Conservation (phyloP, 139 green algal genomes). For the Chlamydomonas schloesseri region DNA sequence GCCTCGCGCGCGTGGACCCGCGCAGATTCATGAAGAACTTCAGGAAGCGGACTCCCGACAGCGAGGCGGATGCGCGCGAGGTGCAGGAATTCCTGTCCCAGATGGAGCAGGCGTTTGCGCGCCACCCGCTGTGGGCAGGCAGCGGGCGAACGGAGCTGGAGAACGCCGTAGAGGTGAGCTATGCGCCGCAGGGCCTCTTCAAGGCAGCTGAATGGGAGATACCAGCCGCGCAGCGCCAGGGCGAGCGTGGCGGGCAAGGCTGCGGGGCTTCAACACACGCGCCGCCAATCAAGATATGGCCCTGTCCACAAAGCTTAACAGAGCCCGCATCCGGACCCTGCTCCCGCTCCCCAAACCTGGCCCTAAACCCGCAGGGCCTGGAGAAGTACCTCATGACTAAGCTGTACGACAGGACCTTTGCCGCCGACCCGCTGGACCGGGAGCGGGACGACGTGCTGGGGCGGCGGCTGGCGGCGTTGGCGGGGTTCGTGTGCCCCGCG, state of each 20-base stretch:
- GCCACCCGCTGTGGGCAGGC: conserved; percentile 88
- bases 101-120: conserved; percentile 82
- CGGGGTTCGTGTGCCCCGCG: conserved; percentile 78
- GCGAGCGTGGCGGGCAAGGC: too few species aligned
- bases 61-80: conserved; percentile 51
- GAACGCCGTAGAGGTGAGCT: conserved; percentile 81
- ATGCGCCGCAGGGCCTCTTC: neutral
- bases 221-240: too few species aligned
- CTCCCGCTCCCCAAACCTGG: too few species aligned
- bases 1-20: too few species aligned
- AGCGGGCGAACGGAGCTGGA: conserved; percentile 73
- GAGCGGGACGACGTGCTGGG: conserved; percentile 84
- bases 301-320: too few species aligned
- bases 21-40: conserved; percentile 75
- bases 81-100: conserved; percentile 86
- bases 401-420: conserved; percentile 89
- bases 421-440: conserved; percentile 68
- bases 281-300: too few species aligned
- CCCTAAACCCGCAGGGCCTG: conserved; percentile 85
- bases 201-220: neutral
- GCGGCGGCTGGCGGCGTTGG: conserved; percentile 69
- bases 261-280: too few species aligned
- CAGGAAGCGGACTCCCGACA: conserved; percentile 38
- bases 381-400: conserved; percentile 99
- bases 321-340: too few species aligned